Evolutionary conservation across 768 basidiomycete species (phyloP).

Genomic region (Kwoniella pini): DNA sequence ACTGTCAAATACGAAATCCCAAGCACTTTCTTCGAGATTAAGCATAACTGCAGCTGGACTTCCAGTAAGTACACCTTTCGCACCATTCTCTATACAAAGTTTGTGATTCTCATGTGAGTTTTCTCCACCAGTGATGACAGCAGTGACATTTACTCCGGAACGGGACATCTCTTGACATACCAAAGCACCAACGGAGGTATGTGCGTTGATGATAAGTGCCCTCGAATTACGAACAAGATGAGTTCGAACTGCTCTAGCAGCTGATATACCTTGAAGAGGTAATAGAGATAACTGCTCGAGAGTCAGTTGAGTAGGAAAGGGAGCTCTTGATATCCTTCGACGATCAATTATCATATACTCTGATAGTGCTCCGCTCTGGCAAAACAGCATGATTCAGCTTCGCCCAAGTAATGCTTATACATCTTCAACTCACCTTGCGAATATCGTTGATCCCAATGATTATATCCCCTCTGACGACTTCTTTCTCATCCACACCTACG

Average conservation of each 20-base stretch:
- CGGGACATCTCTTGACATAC: constrained; percentile 73
- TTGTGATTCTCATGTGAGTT: constrained; percentile 56
- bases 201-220: constrained; percentile 63
- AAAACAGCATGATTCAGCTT: neutral
- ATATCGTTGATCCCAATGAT: constrained; percentile 78
- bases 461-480: constrained; percentile 77
- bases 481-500: constrained; percentile 75
- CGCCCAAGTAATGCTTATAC: neutral
- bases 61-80: constrained; percentile 73
- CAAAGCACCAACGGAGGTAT: constrained; percentile 66
- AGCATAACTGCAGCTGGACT: constrained; percentile 61
- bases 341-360: constrained; percentile 84
- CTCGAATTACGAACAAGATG: constrained; percentile 58
- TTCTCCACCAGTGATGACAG: constrained; percentile 62
- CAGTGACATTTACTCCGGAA: constrained; percentile 72
- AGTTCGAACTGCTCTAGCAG: constrained; percentile 76
- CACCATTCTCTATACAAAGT: constrained; percentile 67
- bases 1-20: constrained; percentile 82
- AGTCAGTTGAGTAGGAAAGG: constrained; percentile 62
- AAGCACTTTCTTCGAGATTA: constrained; percentile 58
- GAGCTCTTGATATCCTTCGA: constrained; percentile 71
- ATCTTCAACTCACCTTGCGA: constrained; percentile 64
- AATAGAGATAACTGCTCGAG: constrained; percentile 78
- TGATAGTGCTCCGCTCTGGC: constrained; percentile 78
- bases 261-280: constrained; percentile 75